These are phyloP conservation scores for Colletotrichum cuscutae DNA, from an alignment of 2,329 filamentous ascomycete genomes.

Conservation along the genomic window DNA sequence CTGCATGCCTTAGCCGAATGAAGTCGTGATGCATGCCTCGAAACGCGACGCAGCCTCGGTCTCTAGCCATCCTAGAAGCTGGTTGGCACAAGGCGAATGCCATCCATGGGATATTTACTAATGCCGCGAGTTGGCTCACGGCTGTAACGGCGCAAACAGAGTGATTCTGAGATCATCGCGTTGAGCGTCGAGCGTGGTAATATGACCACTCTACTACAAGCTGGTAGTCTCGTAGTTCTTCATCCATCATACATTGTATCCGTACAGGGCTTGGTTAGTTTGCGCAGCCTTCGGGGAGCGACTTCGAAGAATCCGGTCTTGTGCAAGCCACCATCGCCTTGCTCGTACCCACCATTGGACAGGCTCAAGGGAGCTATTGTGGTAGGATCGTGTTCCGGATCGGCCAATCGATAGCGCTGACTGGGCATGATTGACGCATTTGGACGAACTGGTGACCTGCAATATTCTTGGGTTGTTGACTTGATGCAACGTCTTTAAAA, in stretches of 20 bases:
- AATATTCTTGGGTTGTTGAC: neutral
- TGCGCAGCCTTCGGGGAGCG: neutral
- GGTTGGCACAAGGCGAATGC: neutral
- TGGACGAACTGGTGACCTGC: slow-evolving; percentile 6
- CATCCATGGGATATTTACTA: neutral
- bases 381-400: neutral
- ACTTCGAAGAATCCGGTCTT: slow-evolving; percentile 8
- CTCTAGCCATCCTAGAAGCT: neutral
- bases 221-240: too few species aligned
- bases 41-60: neutral
- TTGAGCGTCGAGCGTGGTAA: neutral
- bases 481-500: neutral
- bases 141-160: neutral
- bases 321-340: neutral
- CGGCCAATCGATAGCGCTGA: neutral
- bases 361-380: neutral
- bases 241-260: neutral
- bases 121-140: neutral
- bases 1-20: slow-evolving; percentile 15
- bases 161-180: neutral
- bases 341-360: slow-evolving; percentile 1
- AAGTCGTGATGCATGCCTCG: neutral
- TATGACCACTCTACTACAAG: neutral
- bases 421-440: neutral
- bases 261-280: neutral